Conservation (phyloP, 768 basidiomycete genomes). For the Phanerodontia chrysosporium region DNA sequence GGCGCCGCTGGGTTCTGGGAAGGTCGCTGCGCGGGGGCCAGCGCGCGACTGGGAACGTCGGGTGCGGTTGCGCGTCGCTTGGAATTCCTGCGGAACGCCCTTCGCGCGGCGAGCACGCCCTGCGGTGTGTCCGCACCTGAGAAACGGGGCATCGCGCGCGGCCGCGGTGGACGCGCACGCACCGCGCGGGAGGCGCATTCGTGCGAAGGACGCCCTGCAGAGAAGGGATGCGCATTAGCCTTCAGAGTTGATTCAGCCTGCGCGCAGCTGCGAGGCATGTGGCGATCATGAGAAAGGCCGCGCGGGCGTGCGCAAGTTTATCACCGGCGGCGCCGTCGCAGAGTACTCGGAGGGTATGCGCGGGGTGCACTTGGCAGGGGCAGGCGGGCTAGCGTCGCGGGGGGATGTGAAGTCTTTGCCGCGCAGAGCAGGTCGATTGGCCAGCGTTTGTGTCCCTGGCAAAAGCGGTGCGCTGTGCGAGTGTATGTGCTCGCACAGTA, state of each 20-base stretch:
- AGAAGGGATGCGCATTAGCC: neutral
- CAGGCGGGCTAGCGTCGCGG: neutral
- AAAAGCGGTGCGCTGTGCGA: neutral
- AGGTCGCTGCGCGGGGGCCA: neutral
- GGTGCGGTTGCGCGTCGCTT: neutral
- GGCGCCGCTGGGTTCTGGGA: neutral
- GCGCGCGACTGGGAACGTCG: neutral
- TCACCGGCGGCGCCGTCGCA: neutral
- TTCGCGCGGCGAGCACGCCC: neutral
- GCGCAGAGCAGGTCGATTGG: conserved; percentile 5
- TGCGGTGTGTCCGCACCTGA: neutral
- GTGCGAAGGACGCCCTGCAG: neutral
- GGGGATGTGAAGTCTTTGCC: conserved; percentile 1
- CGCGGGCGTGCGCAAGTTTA: neutral
- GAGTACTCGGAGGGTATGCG: neutral
- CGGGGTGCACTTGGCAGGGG: neutral
- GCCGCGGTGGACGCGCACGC: neutral
- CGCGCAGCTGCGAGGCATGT: neutral
- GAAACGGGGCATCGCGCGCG: neutral
- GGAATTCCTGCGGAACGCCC: neutral
- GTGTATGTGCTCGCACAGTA: neutral
- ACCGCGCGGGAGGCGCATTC: neutral
- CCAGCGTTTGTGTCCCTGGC: neutral
- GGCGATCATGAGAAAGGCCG: neutral
- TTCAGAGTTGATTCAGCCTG: neutral